Percentiles rank a stretch among this genome's conserved stretches.
phyloP scores from a whole-genome alignment of 805 yeast genomes.

The Myxozyma vanderwaltii region DNA sequence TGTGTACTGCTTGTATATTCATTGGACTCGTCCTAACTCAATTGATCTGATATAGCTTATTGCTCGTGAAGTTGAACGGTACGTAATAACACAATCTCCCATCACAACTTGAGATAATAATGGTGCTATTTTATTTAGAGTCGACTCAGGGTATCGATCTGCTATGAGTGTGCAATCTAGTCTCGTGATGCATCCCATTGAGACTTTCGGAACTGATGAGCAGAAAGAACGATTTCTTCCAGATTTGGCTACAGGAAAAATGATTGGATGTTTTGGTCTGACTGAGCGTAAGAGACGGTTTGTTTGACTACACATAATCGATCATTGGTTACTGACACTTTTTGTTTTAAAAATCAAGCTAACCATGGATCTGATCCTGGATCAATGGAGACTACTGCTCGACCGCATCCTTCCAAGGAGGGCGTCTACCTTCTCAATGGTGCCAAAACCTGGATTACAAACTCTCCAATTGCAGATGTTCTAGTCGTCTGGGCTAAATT shows the following conservation, averaged over 20 bases:
- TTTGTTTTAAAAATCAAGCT: no score
- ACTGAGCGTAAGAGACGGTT: slow-evolving; percentile 49
- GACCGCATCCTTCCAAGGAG: slow-evolving; percentile 47
- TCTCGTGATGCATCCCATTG: slow-evolving; percentile 49
- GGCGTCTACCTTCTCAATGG: slow-evolving; percentile 48
- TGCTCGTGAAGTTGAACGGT: slow-evolving; percentile 48
- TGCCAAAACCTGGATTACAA: slow-evolving; percentile 51
- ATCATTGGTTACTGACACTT: no score
- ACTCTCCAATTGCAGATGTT: slow-evolving; percentile 51
- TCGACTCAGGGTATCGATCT: slow-evolving; percentile 50
- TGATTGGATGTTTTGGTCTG: slow-evolving; percentile 63
- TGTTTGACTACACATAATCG: no score
- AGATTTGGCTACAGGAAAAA: slow-evolving; percentile 46
- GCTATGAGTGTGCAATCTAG: slow-evolving; percentile 52
- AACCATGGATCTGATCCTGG: slow-evolving; percentile 65
- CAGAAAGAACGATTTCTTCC: slow-evolving; percentile 48
- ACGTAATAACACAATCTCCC: no score
- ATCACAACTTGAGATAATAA: no score
- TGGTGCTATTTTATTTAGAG: slow-evolving; percentile 39
- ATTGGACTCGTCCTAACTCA: not conserved
- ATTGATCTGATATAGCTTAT: slow-evolving; percentile 35
- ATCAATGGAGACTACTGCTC: slow-evolving; percentile 58
- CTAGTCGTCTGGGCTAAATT: slow-evolving; percentile 50
- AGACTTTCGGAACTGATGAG: slow-evolving; percentile 47
- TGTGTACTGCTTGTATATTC: not conserved